Evolutionary conservation across 768 basidiomycete species (phyloP).

Genomic region (Lactarius hatsudake): DNA sequence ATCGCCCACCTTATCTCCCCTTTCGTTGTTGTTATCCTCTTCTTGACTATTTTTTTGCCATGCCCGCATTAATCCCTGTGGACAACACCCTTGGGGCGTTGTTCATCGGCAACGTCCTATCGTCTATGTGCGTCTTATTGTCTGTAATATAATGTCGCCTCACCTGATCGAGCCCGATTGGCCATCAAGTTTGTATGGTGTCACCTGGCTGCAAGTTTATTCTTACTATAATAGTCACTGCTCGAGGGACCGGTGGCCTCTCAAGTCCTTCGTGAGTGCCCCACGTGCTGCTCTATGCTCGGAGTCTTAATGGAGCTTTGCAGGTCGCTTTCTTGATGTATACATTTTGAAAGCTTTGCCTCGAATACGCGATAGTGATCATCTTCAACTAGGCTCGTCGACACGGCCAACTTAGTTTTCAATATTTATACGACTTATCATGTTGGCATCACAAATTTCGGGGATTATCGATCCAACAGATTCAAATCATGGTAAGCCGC

Average conservation of each 20-base stretch:
- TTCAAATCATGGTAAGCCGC: too few relatives aligned
- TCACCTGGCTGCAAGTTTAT: neutral
- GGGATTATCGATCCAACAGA: too few relatives aligned
- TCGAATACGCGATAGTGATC: neutral
- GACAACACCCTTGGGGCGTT: neutral
- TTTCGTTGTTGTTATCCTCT: neutral
- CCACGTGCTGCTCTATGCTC: neutral
- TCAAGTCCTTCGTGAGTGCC: neutral
- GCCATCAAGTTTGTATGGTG: neutral
- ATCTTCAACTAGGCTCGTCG: neutral
- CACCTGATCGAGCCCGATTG: neutral
- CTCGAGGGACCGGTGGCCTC: neutral
- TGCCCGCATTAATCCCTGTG: neutral
- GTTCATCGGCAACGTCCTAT: neutral
- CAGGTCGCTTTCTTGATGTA: neutral
- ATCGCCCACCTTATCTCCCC: neutral
- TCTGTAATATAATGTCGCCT: neutral
- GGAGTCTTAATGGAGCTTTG: neutral
- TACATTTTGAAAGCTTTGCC: neutral
- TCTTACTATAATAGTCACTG: neutral
- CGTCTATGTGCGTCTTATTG: neutral
- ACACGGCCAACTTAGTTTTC: neutral
- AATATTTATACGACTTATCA: neutral
- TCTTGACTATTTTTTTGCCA: neutral
- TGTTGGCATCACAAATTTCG: neutral